phyloP scores from a whole-genome alignment of 192 early-diverging fungal genomes.

The Coemansia sp. region DNA sequence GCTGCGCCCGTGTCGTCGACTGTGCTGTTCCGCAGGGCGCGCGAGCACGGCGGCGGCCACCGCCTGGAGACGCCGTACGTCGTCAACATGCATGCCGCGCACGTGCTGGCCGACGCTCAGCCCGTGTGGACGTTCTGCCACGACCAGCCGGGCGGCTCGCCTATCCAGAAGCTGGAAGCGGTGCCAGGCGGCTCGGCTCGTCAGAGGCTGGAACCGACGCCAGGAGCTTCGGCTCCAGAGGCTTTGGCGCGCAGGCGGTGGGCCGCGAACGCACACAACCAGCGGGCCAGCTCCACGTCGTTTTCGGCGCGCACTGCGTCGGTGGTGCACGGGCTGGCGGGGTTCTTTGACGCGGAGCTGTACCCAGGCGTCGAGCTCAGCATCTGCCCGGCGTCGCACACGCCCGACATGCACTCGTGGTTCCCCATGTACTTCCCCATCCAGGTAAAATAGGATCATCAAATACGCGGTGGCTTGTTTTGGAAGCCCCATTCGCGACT shows the following conservation, averaged over 20 bases:
- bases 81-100: constrained; percentile 87
- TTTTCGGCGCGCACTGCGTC: constrained; percentile 61
- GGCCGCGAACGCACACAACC: constrained; percentile 43
- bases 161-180: too few species aligned
- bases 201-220: too few species aligned
- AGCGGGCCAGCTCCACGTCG: constrained; percentile 53
- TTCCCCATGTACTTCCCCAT: constrained; percentile 97
- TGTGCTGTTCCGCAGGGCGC: constrained; percentile 75
- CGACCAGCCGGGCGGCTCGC: constrained; percentile 47
- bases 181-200: too few species aligned
- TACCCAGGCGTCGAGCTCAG: constrained; percentile 78
- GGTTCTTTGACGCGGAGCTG: constrained; percentile 92
- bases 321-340: constrained; percentile 90
- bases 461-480: neutral
- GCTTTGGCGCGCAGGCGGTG: neutral
- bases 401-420: constrained; percentile 96
- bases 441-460: constrained; percentile 43
- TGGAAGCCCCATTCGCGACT: too few species aligned
- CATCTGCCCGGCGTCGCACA: constrained; percentile 85
- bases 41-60: constrained; percentile 60
- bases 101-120: constrained; percentile 66
- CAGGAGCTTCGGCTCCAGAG: too few species aligned
- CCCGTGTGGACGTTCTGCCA: constrained; percentile 82
- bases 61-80: constrained; percentile 94
- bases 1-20: constrained; percentile 85